Conservation (phyloP, 495 filamentous ascomycete species). For the Podospora fimiseda region DNA sequence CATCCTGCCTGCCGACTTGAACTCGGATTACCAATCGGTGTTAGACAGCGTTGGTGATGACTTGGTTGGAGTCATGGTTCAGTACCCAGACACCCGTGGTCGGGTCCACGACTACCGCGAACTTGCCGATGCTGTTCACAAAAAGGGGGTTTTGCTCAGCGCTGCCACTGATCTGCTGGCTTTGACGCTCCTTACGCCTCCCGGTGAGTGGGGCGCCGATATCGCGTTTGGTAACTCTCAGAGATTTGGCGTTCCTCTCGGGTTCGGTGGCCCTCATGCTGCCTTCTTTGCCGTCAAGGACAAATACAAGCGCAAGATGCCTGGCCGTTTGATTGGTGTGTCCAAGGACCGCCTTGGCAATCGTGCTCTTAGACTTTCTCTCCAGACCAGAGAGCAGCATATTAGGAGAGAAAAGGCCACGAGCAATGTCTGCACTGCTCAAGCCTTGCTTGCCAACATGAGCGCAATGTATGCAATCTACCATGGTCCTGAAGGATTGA, state of each 20-base stretch:
- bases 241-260: constrained; percentile 87
- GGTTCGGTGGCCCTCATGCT: constrained; percentile 91
- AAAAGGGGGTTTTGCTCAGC: constrained; percentile 73
- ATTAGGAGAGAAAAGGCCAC: constrained; percentile 97
- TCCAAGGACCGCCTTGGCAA: constrained; percentile 87
- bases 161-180: constrained; percentile 91
- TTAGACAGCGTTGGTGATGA: constrained; percentile 73
- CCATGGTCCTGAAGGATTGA: constrained; percentile 82
- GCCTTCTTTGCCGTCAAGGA: constrained; percentile 94
- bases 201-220: constrained; percentile 94
- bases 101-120: constrained; percentile 67
- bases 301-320: constrained; percentile 93
- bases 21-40: constrained; percentile 53
- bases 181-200: constrained; percentile 81
- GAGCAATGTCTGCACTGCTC: constrained; percentile 97
- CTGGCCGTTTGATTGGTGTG: constrained; percentile 84
- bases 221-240: constrained; percentile 97
- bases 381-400: constrained; percentile 96
- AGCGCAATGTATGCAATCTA: constrained; percentile 97
- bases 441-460: constrained; percentile 95
- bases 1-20: constrained; percentile 64
- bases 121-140: constrained; percentile 72
- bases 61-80: constrained; percentile 83
- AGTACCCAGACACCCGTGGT: constrained; percentile 92
- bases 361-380: constrained; percentile 75